phyloP scores from a whole-genome alignment of 1,284 basidiomycete genomes.

The Apiotrichum montevideense region DNA sequence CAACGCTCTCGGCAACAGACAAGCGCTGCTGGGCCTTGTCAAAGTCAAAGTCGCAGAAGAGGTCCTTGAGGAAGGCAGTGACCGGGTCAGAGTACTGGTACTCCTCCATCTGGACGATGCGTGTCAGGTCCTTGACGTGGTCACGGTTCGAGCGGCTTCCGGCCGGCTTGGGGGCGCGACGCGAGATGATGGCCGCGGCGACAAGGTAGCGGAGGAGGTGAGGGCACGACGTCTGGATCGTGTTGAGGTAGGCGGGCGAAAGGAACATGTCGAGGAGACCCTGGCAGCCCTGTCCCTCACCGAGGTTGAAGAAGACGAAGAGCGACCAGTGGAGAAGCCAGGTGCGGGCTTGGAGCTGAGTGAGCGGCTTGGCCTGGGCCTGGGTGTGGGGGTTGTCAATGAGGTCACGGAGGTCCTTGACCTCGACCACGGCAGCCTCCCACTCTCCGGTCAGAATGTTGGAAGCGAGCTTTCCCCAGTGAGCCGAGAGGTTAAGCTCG shows the following conservation, averaged over 20 bases:
- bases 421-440: constrained; percentile 87
- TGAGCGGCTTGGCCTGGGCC: constrained; percentile 57
- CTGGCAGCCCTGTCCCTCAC: constrained; percentile 68
- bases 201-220: constrained; percentile 95
- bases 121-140: constrained; percentile 79
- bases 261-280: constrained; percentile 95
- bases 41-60: constrained; percentile 90
- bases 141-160: constrained; percentile 56
- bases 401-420: constrained; percentile 84
- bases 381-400: constrained; percentile 64
- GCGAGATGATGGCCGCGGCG: constrained; percentile 83
- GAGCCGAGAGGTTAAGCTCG: constrained; percentile 85
- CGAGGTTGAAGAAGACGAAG: constrained; percentile 97
- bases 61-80: constrained; percentile 84
- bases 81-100: constrained; percentile 94
- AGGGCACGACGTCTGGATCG: constrained; percentile 89
- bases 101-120: constrained; percentile 85
- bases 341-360: constrained; percentile 86
- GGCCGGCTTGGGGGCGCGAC: constrained; percentile 54
- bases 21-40: constrained; percentile 81
- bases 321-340: constrained; percentile 98
- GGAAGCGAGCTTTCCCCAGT: constrained; percentile 97
- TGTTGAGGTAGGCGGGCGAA: constrained; percentile 91
- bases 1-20: constrained; percentile 70
- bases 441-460: constrained; percentile 93